Conservation (phyloP, 306 rosid species). For the Vicia sativa region DNA sequence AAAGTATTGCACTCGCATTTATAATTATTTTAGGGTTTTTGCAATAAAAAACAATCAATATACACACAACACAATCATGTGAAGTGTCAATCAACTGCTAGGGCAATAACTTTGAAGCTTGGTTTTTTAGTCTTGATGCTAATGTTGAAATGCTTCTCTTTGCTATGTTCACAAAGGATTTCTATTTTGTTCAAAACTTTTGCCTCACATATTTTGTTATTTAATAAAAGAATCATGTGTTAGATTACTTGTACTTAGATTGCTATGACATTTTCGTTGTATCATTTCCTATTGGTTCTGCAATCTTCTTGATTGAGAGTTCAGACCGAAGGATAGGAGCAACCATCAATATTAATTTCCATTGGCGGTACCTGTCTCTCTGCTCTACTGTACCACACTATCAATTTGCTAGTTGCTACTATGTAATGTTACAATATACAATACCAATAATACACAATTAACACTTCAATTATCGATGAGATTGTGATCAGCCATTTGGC, state of each 20-base stretch:
- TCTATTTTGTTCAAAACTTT: constrained; percentile 24
- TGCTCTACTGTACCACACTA: constrained; percentile 1
- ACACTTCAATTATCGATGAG: constrained; percentile 19
- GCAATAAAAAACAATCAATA: constrained; percentile 10
- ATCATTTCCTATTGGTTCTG: constrained; percentile 20
- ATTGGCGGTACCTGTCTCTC: background rate
- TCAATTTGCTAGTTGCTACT: constrained; percentile 23
- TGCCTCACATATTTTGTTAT: constrained; percentile 15
- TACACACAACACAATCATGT: background rate
- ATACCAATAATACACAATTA: constrained; percentile 2
- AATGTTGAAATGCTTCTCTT: background rate
- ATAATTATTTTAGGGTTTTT: constrained; percentile 32
- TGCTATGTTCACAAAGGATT: background rate
- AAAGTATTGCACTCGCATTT: constrained; percentile 4
- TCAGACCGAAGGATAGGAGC: constrained; percentile 24
- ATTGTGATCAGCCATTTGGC: constrained; percentile 18
- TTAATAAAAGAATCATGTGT: constrained; percentile 5
- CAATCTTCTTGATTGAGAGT: constrained; percentile 29
- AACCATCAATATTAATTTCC: background rate
- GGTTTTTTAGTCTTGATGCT: constrained; percentile 22
- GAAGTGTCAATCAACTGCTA: constrained; percentile 24
- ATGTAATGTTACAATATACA: background rate
- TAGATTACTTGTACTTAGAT: constrained; percentile 27
- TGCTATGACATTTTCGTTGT: constrained; percentile 7
- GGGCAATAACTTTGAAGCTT: constrained; percentile 21